Evolutionary conservation across 441 rosid genomes (phyloP), one percentile per base, ranked within the genome.

Genomic region (Populus hybrid): DNA sequence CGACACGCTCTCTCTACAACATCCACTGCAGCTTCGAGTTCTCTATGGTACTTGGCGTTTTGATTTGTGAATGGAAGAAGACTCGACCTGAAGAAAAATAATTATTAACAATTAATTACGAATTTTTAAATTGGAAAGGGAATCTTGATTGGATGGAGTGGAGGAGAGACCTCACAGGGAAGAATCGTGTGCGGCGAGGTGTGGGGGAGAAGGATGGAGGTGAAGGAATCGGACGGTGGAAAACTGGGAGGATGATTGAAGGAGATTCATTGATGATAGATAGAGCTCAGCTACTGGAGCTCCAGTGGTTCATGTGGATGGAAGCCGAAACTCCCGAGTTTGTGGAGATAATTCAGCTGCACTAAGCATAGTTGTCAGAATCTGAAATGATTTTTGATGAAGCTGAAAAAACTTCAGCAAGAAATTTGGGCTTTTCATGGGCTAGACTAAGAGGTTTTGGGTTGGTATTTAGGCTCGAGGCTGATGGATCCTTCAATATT

Each of bases 1-100:
- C 87, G 86, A 79, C 98, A 95, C 73, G 99, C 97, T 84, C 90
- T 89, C 82, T 89, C 93, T 32, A 93, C 97, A 8, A 87, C 89
- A 77, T 84, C 89, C 69, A 90, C 84, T 20, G 97, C 98, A 35
- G 89, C 93, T 73, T 88, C 90, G 16, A 95, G 92, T 84, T 95
- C 98, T 79, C 75, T 85, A 73, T 85, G 88, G 64, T 90, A 92
- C 84, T 86, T 90, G 8, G 94, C 92, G 77, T 84, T 88, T 73
- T 86, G 86, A 70, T 77, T 87, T 0, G 88, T 85, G 75, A 88
- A 90, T 28, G 99, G 57, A 46, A 14, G 96, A 76, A 93, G 91
- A 74, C 83, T 83, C 63, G 90, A 83, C 85, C 93, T 91, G 86
- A 66, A 82, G 86, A 66, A 82, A 84, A 36, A 79, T 35, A 40